Evolutionary conservation across 164 flowering plant species (phyloP), one percentile per base, ranked within the genome.

Genomic region (Piper betle): DNA sequence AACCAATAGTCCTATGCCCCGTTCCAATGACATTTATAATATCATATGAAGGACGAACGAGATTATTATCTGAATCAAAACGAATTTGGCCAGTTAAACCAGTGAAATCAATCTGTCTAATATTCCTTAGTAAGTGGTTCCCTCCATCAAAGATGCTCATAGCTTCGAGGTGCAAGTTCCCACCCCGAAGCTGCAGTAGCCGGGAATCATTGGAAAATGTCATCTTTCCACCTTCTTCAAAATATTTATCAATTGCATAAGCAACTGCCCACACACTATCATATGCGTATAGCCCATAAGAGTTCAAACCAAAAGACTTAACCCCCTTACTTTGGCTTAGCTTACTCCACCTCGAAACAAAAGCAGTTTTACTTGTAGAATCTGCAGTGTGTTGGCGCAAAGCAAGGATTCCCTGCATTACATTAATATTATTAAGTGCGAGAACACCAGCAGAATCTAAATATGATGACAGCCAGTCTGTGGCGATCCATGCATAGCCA

Each of bases 401-500:
- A 48, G 63, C 68, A 62, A 93, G 72, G 70, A 88, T 85, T 66
- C 99, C 99, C 76, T 90, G 97, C 68, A 90, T 64, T 10, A 71
- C 33, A 39, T 82, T 78, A 73, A 77, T 73, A 20, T 53, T 73
- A 7, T 77, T 78, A 4, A 62, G 54, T 4, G 81, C 75, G 15
- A 78, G 75, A 15, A 85, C 78, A 15, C 70, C 64, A 54, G 58
- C 58, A 37, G 94, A 70, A 74, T 93, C 99, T 39, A 93, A 62
- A 46, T 73, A 38, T 16, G 85, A 66, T 37, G 99, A 74, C 4
- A 93, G 83, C 97, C 97, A 88, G 68, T 85, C 86, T 16, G 99
- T 84, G 56, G 95, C 84, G 62, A 93, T 82, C 99, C 99, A 90
- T 46, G 80, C 97, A 79, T 77, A 90, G 5, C 95, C 99, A 61